Percentiles rank a stretch among this genome's conserved stretches.
These are phyloP conservation scores for Alopecurus myosuroides DNA, from an alignment of 176 grass and related monocot genomes.

Conservation along the genomic window DNA sequence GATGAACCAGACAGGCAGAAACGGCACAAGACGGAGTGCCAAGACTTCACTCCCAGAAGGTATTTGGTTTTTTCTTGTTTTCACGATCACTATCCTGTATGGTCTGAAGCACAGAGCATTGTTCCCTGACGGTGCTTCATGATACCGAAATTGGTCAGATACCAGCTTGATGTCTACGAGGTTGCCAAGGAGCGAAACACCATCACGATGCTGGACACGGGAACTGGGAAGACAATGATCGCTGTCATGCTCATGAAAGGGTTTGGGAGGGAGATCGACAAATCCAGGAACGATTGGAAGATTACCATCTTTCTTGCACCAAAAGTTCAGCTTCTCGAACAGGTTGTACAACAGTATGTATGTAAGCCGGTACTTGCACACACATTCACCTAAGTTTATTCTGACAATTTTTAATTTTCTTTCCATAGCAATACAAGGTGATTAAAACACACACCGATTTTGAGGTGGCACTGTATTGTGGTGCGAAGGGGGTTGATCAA, in stretches of 20 bases:
- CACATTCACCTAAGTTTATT: not conserved
- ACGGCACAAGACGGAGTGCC: slow-evolving; percentile 14
- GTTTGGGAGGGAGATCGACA: slow-evolving; percentile 33
- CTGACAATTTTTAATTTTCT: not conserved
- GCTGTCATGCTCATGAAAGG: slow-evolving; percentile 80
- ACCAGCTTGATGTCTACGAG: slow-evolving; percentile 68
- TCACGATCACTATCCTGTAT: not conserved
- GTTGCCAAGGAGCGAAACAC: slow-evolving; percentile 66
- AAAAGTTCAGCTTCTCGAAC: slow-evolving; percentile 64
- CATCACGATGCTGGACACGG: slow-evolving; percentile 78
- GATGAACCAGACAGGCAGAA: slow-evolving; percentile 1
- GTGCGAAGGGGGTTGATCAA: slow-evolving; percentile 59
- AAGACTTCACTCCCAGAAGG: slow-evolving; percentile 38
- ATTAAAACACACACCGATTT: slow-evolving; percentile 69
- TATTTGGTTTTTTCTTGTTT: not conserved
- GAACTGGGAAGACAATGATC: slow-evolving; percentile 85
- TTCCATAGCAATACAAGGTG: slow-evolving; percentile 65
- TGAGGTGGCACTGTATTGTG: slow-evolving; percentile 58
- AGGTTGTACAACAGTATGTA: slow-evolving; percentile 39
- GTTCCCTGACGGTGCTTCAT: not conserved
- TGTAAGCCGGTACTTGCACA: not conserved
- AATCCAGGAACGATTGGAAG: slow-evolving; percentile 31
- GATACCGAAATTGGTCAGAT: slow-evolving; percentile 35
- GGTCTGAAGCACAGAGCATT: not conserved
- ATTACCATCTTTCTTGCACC: slow-evolving; percentile 69